phyloP scores from a whole-genome alignment of 164 flowering plant genomes.

The Sedum album region DNA sequence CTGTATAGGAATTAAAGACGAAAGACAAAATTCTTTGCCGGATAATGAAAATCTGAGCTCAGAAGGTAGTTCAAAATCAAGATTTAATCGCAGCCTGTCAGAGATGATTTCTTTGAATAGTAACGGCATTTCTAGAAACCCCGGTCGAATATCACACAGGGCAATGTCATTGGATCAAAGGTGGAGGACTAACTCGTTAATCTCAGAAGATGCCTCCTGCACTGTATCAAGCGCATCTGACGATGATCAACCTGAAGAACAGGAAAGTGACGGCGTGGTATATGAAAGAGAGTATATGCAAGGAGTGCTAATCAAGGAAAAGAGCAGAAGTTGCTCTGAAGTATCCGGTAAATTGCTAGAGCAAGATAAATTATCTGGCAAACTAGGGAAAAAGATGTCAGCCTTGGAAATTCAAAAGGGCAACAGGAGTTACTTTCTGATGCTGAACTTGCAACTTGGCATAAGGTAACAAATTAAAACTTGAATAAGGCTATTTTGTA shows the following conservation, averaged over 20 bases:
- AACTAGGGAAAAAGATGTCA: neutral
- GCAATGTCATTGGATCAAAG: slow-evolving; percentile 28
- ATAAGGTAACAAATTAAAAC: slow-evolving; percentile 13
- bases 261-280: slow-evolving; percentile 25
- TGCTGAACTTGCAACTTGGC: slow-evolving; percentile 3
- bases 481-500: neutral
- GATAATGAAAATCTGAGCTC: slow-evolving; percentile 26
- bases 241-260: slow-evolving; percentile 27
- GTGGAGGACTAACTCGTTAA: slow-evolving; percentile 20
- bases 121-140: slow-evolving; percentile 24
- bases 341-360: neutral
- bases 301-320: slow-evolving; percentile 72
- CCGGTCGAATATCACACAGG: slow-evolving; percentile 38
- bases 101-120: slow-evolving; percentile 27
- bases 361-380: slow-evolving; percentile 5
- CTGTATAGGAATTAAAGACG: slow-evolving; percentile 18
- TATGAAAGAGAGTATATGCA: slow-evolving; percentile 91
- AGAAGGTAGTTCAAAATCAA: slow-evolving; percentile 25
- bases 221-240: slow-evolving; percentile 19
- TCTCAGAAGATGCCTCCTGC: slow-evolving; percentile 32
- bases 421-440: slow-evolving; percentile 23
- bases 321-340: slow-evolving; percentile 6
- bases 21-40: slow-evolving; percentile 16
- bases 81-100: slow-evolving; percentile 41
- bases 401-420: slow-evolving; percentile 27